Evolutionary conservation across 345 rosid genomes (phyloP), one percentile per base, ranked within the genome.

Genomic region (Tarenaya hassleriana): DNA sequence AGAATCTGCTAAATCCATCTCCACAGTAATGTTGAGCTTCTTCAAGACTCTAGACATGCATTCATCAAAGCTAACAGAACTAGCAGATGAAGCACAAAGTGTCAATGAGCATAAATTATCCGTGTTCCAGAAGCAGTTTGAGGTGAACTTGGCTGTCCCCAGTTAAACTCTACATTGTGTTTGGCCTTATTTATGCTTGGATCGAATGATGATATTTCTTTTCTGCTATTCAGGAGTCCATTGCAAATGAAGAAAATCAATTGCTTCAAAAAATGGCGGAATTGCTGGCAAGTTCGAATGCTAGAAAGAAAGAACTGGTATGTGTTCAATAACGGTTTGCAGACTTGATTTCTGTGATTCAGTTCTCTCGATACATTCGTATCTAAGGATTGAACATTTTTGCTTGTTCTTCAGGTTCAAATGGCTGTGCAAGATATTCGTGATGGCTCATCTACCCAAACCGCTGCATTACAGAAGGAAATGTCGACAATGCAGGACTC

Each of bases 231-330:
- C 61, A 86, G 94, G 99, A 81, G 46, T 88, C 87, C 33, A 78
- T 88, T 37, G 97, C 89, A 31, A 77, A 63, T 43, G 99, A 88
- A 72, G 99, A 88, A 63, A 77, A 76, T 39, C 92, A 84, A 67
- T 61, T 87, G 81, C 71, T 91, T 19, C 86, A 77, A 56, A 91
- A 82, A 60, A 79, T 91, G 42, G 98, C 98, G 4, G 95, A 80
- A 40, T 67, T 91, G 59, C 81, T 88, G 34, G 87, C 85, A 15
- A 76, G 68, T 56, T 88, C 97, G 62, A 79, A 77, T 42, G 76
- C 78, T 19, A 82, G 95, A 70, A 94, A 94, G 87, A 94, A 83
- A 63, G 80, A 77, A 35, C 73, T 94, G 81, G 97, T 86, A 73
- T 7, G 40, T n/a, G 7, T 35, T 35, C 40, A 7, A 35, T 35